Conservation (phyloP, 441 rosid genomes). For the Gossypium aridum region DNA sequence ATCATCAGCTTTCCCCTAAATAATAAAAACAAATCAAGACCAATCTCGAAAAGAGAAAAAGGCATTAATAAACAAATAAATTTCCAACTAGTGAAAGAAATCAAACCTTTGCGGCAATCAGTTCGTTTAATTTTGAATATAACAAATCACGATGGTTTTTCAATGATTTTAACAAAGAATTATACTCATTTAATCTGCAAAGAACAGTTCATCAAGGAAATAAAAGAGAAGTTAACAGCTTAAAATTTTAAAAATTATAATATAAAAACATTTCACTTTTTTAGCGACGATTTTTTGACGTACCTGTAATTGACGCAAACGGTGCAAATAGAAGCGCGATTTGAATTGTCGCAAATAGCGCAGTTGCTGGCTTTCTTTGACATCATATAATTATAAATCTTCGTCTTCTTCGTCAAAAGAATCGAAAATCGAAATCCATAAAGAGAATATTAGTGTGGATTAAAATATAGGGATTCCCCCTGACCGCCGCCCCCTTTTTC, state of each 20-base stretch:
- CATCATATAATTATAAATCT: constrained; percentile 29
- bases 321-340: constrained; percentile 74
- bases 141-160: constrained; percentile 55
- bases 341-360: constrained; percentile 65
- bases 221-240: neutral
- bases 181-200: constrained; percentile 64
- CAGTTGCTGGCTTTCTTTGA: constrained; percentile 62
- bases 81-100: neutral
- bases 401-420: constrained; percentile 13
- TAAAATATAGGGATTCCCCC: neutral
- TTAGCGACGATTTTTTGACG: neutral
- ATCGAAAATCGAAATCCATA: constrained; percentile 13
- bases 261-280: neutral
- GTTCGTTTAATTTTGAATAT: constrained; percentile 47
- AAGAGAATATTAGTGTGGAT: neutral
- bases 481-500: neutral
- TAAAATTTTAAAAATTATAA: neutral
- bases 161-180: constrained; percentile 45
- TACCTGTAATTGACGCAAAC: constrained; percentile 86
- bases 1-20: constrained; percentile 73
- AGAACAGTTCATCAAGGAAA: neutral
- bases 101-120: constrained; percentile 72
- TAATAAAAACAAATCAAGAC: constrained; percentile 4
- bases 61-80: neutral
- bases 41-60: neutral